Base-by-base conservation (phyloP, 495 filamentous ascomycete genomes). In the Hypomontagnella submonticulosa region DNA sequence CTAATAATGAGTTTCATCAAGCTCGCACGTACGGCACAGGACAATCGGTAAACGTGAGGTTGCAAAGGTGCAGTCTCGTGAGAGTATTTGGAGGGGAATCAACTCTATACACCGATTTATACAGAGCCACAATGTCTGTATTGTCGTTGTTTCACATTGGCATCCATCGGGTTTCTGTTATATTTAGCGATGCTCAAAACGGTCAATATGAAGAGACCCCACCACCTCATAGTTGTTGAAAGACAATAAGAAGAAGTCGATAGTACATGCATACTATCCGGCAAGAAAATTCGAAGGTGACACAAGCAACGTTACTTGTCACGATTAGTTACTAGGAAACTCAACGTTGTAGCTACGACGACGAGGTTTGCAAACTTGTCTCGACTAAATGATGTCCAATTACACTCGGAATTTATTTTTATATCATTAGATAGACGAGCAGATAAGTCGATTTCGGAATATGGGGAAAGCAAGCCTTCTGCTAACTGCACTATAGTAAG, bases 1-100 rank as follows among this genome's bases (percentile, higher is more conserved):
- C 43, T 67, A 60, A 63, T 67, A 44, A 33, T 46, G 63, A 41
- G 36, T 41, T 52, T 37, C 18, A 16, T 30, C 47, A 46, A 57
- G 32, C 54, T 64, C 51, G 32, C 4, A 12, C 19, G 23, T 34
- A 20, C 11, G 12, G 38, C 32, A 30, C 7, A 11, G 2, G 32
- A 19, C 27, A 41, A 10, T 13, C 2, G 38, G 18, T 9, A 34
- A 32, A 20, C 19, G 23, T 34, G 42, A 13, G 42, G 27, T 5
- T 27, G 46, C 32, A 30, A 30, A 38, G 23, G 19, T n/a, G 9
- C 48, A 20, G 16, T 13, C 11, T 53, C 27, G 27, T 19, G 33
- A 53, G 13, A 12, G n/a, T 37, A 20, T 37, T 20, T 20, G 20
- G 2, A 52, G 11, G 49, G 13, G 34, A 53, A 27, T 27, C 7